Evolutionary conservation across 352 stramenopile genomes (phyloP), one percentile per base, ranked within the genome.

Genomic region (Phytopythium delawarense): DNA sequence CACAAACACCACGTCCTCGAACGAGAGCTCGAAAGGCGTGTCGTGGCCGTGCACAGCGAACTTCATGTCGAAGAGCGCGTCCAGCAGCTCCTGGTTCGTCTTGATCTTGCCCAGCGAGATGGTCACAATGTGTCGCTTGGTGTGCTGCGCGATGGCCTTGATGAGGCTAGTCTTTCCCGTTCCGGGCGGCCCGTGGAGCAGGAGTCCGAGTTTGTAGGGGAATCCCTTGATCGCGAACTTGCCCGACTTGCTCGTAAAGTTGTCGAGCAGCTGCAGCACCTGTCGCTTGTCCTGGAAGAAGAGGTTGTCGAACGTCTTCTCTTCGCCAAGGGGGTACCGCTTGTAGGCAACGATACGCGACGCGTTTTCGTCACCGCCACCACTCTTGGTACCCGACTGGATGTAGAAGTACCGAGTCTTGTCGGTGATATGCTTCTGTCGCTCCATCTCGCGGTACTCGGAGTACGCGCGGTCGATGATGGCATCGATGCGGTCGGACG

Each of bases 91-190:
- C 67, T 93, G 78, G 69, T 94, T 94, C 4, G 85, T 94, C 39
- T 81, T 61, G 69, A 96, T 89, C 58, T 88, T 89, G 49, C 66
- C 66, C 0, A 96, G 71, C n/a, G 74, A 78, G 49, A 94, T 86
- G 9, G 74, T 78, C 23, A 96, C 79, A 20, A 96, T 87, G 61
- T 95, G 82, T 40, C 85, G 81, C 45, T 76, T 71, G 1, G 89
- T 87, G 66, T 91, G 57, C 60, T 94, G 80, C 25, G 90, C 88
- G 15, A 98, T 69, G 13, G 88, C 85, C 66, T 95, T 92, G 79
- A 96, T 96, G 18, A 97, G 67, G 59, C 74, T 93, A 7, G 92
- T 98, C 74, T 98, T 98, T 44, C 90, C 84, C 28, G 87, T 97
- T 23, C 91, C 90, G 11, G 90, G 91, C 16, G 86, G 85, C 0